Percentiles rank a stretch among this genome's conserved stretches.
These are phyloP conservation scores for Tricholoma bakamatsutake DNA, from an alignment of 768 basidiomycete species.

Conservation along the genomic window DNA sequence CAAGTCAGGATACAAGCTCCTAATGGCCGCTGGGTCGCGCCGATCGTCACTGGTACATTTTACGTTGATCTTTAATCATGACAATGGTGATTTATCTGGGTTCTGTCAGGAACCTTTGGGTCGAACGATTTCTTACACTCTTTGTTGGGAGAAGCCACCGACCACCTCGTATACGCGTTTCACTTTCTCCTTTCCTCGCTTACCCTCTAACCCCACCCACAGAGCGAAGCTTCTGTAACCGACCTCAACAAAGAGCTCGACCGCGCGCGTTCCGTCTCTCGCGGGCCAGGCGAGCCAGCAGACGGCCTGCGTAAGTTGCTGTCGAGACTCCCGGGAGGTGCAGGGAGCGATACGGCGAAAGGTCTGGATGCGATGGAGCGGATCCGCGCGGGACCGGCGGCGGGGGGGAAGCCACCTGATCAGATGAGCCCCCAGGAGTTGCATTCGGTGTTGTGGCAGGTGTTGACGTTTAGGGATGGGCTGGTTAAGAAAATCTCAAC, in stretches of 20 bases:
- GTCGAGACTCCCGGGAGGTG: slow-evolving; percentile 55
- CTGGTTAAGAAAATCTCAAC: slow-evolving; percentile 75
- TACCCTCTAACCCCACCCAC: not conserved
- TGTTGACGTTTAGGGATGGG: slow-evolving; percentile 79
- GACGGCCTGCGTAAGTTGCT: slow-evolving; percentile 57
- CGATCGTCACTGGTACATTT: slow-evolving; percentile 66
- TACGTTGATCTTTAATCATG: not conserved
- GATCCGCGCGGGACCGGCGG: slow-evolving; percentile 53
- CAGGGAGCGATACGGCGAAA: slow-evolving; percentile 57
- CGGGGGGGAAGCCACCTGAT: slow-evolving; percentile 64
- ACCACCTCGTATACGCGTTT: slow-evolving; percentile 52
- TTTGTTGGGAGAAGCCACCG: slow-evolving; percentile 64
- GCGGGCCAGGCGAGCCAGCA: slow-evolving; percentile 21
- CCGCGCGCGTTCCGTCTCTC: slow-evolving; percentile 1
- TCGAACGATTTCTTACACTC: slow-evolving; percentile 76
- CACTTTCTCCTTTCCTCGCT: not conserved
- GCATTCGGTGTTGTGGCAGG: slow-evolving; percentile 78
- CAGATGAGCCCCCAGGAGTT: slow-evolving; percentile 89
- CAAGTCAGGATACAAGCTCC: slow-evolving; percentile 69
- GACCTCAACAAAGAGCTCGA: slow-evolving; percentile 79
- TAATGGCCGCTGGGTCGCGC: slow-evolving; percentile 69
- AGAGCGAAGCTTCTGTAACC: slow-evolving; percentile 68
- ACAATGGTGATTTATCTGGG: too few relatives aligned
- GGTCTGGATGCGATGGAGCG: slow-evolving; percentile 72
- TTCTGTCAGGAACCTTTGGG: slow-evolving; percentile 57